Conservation (phyloP, 2,329 filamentous ascomycete species). For the Epichloe sibirici region DNA sequence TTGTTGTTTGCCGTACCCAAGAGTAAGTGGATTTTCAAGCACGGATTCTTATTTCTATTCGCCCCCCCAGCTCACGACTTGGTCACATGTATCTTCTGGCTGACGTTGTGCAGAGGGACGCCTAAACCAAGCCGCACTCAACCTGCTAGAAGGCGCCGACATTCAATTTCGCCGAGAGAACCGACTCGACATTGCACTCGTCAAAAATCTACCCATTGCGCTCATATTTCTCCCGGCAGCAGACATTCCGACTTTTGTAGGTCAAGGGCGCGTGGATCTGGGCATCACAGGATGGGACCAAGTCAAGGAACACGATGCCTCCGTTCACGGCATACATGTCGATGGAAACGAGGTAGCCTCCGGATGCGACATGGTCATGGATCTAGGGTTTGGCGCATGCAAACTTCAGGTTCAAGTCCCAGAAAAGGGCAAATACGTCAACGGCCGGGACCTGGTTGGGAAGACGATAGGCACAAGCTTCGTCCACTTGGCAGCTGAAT, state of each 20-base stretch:
- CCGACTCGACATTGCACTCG: conserved; percentile 90
- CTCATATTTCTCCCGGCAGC: conserved; percentile 94
- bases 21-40: conserved; percentile 47
- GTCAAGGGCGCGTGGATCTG: conserved; percentile 83
- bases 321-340: conserved; percentile 36
- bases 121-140: conserved; percentile 74
- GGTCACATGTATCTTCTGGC: background rate
- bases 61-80: background rate
- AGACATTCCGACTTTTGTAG: conserved; percentile 95
- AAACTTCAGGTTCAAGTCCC: conserved; percentile 96
- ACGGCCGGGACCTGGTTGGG: conserved; percentile 69
- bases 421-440: conserved; percentile 60
- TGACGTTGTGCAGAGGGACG: conserved; percentile 56
- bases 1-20: conserved; percentile 97
- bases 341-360: conserved; percentile 33
- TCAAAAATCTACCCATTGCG: conserved; percentile 92
- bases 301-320: conserved; percentile 77
- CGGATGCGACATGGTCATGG: conserved; percentile 75
- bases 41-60: background rate
- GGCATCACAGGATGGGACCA: conserved; percentile 93
- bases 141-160: conserved; percentile 85
- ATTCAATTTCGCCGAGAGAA: conserved; percentile 94
- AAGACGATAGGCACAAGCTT: conserved; percentile 96
- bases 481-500: conserved; percentile 67
- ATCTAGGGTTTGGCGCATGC: conserved; percentile 82